These are phyloP conservation scores for Colletotrichum orchidophilum DNA, from an alignment of 2,329 filamentous ascomycete species.

Conservation along the genomic window DNA sequence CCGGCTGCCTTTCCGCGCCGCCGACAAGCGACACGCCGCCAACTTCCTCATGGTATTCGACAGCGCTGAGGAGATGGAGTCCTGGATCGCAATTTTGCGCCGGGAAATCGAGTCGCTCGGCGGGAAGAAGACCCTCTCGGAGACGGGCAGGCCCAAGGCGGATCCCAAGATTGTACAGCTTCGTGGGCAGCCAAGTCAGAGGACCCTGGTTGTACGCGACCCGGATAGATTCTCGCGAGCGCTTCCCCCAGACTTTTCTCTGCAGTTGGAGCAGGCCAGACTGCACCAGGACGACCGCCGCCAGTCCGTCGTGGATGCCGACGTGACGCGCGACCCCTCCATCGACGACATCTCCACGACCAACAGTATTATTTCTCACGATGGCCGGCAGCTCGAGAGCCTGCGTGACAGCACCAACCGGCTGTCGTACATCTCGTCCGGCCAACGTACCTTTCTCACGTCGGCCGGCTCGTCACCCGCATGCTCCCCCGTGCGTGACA, in stretches of 20 bases:
- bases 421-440: conserved; percentile 68
- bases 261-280: conserved; percentile 39
- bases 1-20: conserved; percentile 67
- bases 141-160: conserved; percentile 63
- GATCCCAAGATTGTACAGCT: conserved; percentile 48
- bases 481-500: conserved; percentile 64
- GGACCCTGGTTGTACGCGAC: conserved; percentile 58
- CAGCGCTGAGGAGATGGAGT: conserved; percentile 77
- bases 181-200: conserved; percentile 54
- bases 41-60: conserved; percentile 80
- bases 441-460: conserved; percentile 67
- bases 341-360: conserved; percentile 66
- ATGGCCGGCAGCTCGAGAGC: conserved; percentile 66
- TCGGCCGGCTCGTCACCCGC: conserved; percentile 67
- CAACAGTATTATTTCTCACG: conserved; percentile 66
- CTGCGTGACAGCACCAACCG: conserved; percentile 66
- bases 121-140: conserved; percentile 70
- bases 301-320: conserved; percentile 36
- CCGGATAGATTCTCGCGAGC: conserved; percentile 55
- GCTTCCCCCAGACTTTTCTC: conserved; percentile 47
- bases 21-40: conserved; percentile 65
- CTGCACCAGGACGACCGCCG: conserved; percentile 38
- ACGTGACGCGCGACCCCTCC: conserved; percentile 50
- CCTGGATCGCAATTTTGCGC: conserved; percentile 76
- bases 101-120: conserved; percentile 76